Conservation (phyloP, 768 basidiomycete genomes). For the Boletus reticulatus region DNA sequence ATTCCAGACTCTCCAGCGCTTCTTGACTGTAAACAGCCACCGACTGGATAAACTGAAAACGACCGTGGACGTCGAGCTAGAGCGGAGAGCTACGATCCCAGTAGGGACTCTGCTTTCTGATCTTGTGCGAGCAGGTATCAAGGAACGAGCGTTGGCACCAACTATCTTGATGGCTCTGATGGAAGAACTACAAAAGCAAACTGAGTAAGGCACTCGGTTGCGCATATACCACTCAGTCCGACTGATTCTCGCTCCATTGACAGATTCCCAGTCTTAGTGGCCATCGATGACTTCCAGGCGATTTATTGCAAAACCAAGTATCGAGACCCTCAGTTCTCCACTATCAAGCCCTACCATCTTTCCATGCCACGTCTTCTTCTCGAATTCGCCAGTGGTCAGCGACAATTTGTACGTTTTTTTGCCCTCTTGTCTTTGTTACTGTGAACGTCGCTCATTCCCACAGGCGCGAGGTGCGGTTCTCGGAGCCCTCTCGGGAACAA, state of each 20-base stretch:
- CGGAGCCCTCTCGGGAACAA: conserved; percentile 62
- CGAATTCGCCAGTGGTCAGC: conserved; percentile 73
- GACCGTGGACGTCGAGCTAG: conserved; percentile 41
- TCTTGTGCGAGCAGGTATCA: conserved; percentile 57
- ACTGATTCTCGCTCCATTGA: not conserved
- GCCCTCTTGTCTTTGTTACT: not conserved
- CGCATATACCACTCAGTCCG: not conserved
- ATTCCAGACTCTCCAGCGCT: conserved; percentile 59
- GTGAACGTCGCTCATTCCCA: not conserved
- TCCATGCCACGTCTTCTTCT: conserved; percentile 75
- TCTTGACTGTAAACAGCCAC: conserved; percentile 55
- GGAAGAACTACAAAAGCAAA: conserved; percentile 61
- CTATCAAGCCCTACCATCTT: conserved; percentile 74
- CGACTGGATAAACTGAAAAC: conserved; percentile 43
- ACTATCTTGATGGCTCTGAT: conserved; percentile 57
- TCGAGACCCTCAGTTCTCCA: conserved; percentile 66
- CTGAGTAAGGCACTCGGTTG: conserved; percentile 41
- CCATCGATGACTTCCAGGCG: conserved; percentile 86
- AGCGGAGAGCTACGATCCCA: conserved; percentile 44
- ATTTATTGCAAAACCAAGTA: conserved; percentile 69
- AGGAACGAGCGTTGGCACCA: conserved; percentile 52
- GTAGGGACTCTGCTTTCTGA: conserved; percentile 49
- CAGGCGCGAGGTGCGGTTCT: conserved; percentile 72
- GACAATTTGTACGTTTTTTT: conserved; percentile 58
- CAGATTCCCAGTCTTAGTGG: conserved; percentile 78